Percentiles rank a stretch among this genome's conserved stretches.
These are phyloP conservation scores for Pilatotrama ljubarskyi DNA, from an alignment of 768 basidiomycete genomes.

Conservation along the genomic window DNA sequence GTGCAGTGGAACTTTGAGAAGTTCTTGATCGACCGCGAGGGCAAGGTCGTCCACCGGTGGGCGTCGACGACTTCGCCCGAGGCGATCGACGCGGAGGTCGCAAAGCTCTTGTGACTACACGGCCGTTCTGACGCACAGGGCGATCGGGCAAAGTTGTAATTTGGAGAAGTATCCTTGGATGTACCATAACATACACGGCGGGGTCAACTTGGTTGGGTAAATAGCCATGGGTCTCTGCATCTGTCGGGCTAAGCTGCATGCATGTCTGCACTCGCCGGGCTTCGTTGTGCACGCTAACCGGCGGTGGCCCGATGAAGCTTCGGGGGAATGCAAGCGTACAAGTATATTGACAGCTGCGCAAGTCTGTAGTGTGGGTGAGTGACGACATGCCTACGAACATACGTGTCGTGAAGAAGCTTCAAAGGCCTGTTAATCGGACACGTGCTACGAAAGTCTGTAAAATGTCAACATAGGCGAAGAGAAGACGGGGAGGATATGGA, in stretches of 20 bases:
- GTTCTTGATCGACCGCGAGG: constrained; percentile 79
- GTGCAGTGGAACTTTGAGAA: constrained; percentile 89
- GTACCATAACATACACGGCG: background rate
- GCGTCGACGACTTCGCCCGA: constrained; percentile 73
- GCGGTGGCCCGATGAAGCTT: no score
- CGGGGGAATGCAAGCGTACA: background rate
- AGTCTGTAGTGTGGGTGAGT: background rate
- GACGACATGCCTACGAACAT: background rate
- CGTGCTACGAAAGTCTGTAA: background rate
- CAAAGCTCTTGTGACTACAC: constrained; percentile 50
- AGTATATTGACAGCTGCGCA: background rate
- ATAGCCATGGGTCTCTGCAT: background rate
- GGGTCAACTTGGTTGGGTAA: no score
- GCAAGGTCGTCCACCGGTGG: constrained; percentile 75
- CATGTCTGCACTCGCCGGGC: background rate
- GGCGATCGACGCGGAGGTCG: constrained; percentile 61
- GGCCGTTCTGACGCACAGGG: background rate
- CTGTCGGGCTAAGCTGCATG: background rate
- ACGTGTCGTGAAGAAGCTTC: background rate
- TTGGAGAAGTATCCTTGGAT: background rate
- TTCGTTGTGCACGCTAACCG: no score
- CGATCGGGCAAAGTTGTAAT: background rate
- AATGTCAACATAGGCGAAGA: background rate
- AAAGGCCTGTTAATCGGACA: background rate
- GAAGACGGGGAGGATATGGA: background rate